phyloP scores from a whole-genome alignment of 192 early-diverging fungal genomes.

The Umbelopsis sp. region DNA sequence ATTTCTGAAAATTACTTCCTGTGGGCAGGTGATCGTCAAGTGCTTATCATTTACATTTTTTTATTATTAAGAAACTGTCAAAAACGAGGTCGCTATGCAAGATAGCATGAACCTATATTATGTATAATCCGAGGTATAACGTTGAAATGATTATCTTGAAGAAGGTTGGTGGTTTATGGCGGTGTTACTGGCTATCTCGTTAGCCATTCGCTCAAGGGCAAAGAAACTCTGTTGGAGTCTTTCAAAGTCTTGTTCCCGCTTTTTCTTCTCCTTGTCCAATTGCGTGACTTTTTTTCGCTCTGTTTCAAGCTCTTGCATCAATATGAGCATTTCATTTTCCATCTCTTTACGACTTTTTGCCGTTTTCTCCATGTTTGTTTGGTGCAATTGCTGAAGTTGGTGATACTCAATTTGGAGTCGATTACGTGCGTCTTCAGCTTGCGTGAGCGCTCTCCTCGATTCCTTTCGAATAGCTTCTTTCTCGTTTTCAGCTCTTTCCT shows the following conservation, averaged over 20 bases:
- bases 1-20: too few relatives aligned
- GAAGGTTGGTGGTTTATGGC: background rate
- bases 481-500: background rate
- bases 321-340: background rate
- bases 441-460: background rate
- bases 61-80: too few relatives aligned
- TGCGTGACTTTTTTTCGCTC: background rate
- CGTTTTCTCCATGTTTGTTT: background rate
- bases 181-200: background rate
- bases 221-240: background rate
- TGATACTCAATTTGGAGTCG: background rate
- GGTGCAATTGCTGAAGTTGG: background rate
- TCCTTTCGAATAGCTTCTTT: background rate
- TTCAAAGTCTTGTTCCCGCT: background rate
- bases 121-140: too few relatives aligned
- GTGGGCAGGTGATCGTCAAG: background rate
- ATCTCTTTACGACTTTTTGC: constrained; percentile 1
- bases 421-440: background rate
- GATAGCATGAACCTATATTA: too few relatives aligned
- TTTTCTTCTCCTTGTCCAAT: background rate
- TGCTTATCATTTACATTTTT: background rate
- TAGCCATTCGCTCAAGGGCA: background rate
- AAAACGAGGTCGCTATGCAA: too few relatives aligned
- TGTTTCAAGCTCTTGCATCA: background rate
- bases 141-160: too few relatives aligned